Evolutionary conservation across 2,329 filamentous ascomycete genomes (phyloP).

Genomic region (Phaeosphaeria sp.): DNA sequence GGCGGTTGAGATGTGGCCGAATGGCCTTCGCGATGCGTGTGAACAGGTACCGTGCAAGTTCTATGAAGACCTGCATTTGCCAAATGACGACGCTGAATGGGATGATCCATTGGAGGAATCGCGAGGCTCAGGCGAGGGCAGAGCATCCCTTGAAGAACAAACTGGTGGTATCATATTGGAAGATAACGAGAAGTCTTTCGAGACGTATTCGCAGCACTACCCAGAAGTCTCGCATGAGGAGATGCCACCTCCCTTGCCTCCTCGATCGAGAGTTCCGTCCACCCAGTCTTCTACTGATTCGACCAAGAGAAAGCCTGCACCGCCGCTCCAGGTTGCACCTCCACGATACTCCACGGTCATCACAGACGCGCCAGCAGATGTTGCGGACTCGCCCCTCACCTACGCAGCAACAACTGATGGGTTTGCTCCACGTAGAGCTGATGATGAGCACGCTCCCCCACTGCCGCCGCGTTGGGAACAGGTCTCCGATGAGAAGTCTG

Average conservation of each 20-base stretch:
- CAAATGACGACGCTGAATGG: conserved; percentile 51
- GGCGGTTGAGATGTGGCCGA: conserved; percentile 55
- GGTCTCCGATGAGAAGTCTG: conserved; percentile 43
- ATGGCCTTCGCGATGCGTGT: conserved; percentile 53
- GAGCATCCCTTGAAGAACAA: conserved; percentile 44
- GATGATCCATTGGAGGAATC: conserved; percentile 54
- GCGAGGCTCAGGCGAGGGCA: conserved; percentile 28
- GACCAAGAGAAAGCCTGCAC: conserved; percentile 52
- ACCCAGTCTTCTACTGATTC: conserved; percentile 36
- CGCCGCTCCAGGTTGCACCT: conserved; percentile 36
- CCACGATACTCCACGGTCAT: not conserved
- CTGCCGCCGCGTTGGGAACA: conserved; percentile 25
- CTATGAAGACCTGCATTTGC: conserved; percentile 48
- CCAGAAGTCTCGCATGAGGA: conserved; percentile 15
- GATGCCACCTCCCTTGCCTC: conserved; percentile 48
- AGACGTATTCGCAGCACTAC: conserved; percentile 19
- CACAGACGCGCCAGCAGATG: conserved; percentile 35
- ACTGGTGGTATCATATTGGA: conserved; percentile 51
- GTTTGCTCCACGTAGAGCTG: conserved; percentile 39
- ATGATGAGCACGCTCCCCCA: conserved; percentile 17
- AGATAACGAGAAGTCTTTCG: conserved; percentile 46
- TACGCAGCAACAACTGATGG: conserved; percentile 50
- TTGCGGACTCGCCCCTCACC: conserved; percentile 48
- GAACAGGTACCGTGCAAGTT: conserved; percentile 48
- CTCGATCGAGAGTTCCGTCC: conserved; percentile 37